Evolutionary conservation across 495 filamentous ascomycete species (phyloP), one percentile per base, ranked within the genome.

Genomic region (Aspergillus egyptiacus): DNA sequence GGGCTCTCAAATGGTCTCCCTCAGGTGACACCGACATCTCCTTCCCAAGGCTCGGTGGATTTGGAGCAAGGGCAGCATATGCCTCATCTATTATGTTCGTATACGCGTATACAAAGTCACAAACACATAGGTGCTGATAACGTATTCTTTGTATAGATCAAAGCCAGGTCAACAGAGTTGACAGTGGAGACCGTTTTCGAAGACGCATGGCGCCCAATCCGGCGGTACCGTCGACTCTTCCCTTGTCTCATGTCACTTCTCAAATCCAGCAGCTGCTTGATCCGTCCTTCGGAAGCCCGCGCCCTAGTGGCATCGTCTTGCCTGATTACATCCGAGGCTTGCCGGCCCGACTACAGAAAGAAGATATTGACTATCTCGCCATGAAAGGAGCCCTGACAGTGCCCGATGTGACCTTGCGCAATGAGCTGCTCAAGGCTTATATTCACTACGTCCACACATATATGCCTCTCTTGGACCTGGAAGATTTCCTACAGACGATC

Each of bases 401-500:
- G 9, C 89, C 89, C 0, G 75, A 79, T 28, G 64, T 72, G n/a
- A 62, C 60, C 2, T 62, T 91, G 23, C 82, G 87, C 57, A 87
- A 82, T 62, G 88, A 85, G 42, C 67, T 93, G 20, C 65, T 95
- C 4, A 79, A 80, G 50, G 78, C 78, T 17, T 91, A 89, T 59
- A 73, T 90, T 43, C 84, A 91, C 60, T 93, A 82, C 64, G 88
- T 93, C 6, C 83, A 95, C 58, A 87, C 88, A 5, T 91, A 85
- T 63, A 91, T 93, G 87, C 89, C 89, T n/a, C 69, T 91, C 20
- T 57, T 95, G 39, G 86, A 95, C 52, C 64, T 89, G 50, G 77
- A 84, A 50, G 79, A 87, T 32, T 89, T 91, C 60, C 60, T 93
- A 20, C 64, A 72, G 51, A 79, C 78, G 34, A 76, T 90, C 46